Base-by-base conservation (phyloP, 805 yeast species). In the Saccharomyces paradoxus region DNA sequence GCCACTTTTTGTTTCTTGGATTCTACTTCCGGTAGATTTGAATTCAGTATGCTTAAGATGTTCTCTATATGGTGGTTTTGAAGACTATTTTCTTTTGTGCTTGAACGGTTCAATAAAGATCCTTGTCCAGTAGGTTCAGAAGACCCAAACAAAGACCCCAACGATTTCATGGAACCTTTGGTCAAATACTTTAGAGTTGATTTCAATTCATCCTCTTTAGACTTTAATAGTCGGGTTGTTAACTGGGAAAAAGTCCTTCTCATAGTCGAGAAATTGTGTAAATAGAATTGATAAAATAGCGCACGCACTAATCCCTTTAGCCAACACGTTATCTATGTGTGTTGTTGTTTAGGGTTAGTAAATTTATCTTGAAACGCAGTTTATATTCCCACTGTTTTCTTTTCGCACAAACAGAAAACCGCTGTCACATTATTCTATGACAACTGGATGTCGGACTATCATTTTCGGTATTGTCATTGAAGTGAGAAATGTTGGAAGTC, bases 161-260 rank as follows among this genome's bases (percentile, higher is more conserved):
- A 22, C 10, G 32, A 26, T 12, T 46, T 28, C 31, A 24, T 17
- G 2, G 63, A 54, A 13, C 60, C 60, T 49, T 56, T 59, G 3
- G 67, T 56, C 37, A 67, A 46, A 49, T 62, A 66, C 46, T 60
- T 54, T n/a, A 67, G 53, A 7, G 71, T 66, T 1, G 63, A 58
- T 26, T 56, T 55, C 44, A 66, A 49, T 24, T 63, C 69, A n/a
- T 63, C 64, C 51, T 46, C 55, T 30, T 64, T 63, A 13, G 58
- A 56, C 56, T 63, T 62, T 17, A 57, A 46, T 21, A 63, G 49
- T 46, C 53, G 55, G 13, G 57, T 50, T 22, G 62, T 54, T n/a
- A 60, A 13, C 48, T 54, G 63, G n/a, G 62, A 55, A 47, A 61
- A 63, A 10, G 63, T 58, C 29, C 60, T 59, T 49, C 53, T 59